Evolutionary conservation across 2,329 filamentous ascomycete genomes (phyloP).

Genomic region (Colletotrichum ledebouriae): DNA sequence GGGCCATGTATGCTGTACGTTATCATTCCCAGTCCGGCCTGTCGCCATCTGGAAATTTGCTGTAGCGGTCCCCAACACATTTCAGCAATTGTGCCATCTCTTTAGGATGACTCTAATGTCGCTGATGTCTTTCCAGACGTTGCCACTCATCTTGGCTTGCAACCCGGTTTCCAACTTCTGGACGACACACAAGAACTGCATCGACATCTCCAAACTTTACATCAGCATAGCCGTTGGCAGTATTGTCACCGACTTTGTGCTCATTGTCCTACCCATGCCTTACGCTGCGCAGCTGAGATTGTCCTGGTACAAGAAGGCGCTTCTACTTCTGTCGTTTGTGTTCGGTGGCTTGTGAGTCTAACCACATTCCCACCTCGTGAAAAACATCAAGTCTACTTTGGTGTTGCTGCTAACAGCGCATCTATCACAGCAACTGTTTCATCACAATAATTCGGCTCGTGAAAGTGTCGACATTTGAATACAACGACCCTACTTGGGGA

Average conservation of each 20-base stretch:
- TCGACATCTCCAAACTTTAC: conserved; percentile 31
- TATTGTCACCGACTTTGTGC: conserved; percentile 32
- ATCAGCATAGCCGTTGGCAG: conserved; percentile 39
- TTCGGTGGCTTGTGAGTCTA: conserved; percentile 27
- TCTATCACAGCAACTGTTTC: conserved; percentile 33
- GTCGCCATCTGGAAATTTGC: too few relatives aligned
- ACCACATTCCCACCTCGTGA: background rate
- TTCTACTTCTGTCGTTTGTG: conserved; percentile 19
- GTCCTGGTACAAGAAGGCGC: conserved; percentile 17
- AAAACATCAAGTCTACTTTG: too few relatives aligned
- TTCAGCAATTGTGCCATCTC: too few relatives aligned
- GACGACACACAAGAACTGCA: conserved; percentile 36
- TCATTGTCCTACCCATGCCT: conserved; percentile 22
- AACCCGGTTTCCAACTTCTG: conserved; percentile 32
- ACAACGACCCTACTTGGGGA: conserved; percentile 37
- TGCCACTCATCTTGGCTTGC: conserved; percentile 34
- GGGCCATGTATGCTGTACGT: conserved; percentile 36
- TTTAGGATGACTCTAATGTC: background rate
- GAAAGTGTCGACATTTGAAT: conserved; percentile 32
- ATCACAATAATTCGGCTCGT: conserved; percentile 34
- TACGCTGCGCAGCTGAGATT: conserved; percentile 18
- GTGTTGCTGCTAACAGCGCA: background rate
- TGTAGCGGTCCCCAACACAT: too few relatives aligned
- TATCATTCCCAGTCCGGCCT: background rate
- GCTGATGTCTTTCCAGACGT: background rate